phyloP scores from a whole-genome alignment of 2,329 filamentous ascomycete genomes.

The Fusarium napiforme region DNA sequence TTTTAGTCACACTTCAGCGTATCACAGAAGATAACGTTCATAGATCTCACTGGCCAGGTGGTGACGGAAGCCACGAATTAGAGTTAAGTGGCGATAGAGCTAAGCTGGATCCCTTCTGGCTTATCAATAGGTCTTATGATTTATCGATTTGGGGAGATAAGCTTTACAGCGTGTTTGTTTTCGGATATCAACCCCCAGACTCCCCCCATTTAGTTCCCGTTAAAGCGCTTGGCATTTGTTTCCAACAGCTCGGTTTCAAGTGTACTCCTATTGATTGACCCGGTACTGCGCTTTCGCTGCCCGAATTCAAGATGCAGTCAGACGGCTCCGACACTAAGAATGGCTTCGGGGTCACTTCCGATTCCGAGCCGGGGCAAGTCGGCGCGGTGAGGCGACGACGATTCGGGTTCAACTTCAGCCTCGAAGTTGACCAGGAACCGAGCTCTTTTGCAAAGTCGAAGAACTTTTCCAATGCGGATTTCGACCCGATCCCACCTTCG shows the following conservation, averaged over 20 bases:
- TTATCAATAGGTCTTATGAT: neutral
- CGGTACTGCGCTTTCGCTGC: neutral
- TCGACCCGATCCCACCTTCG: slow-evolving; percentile 5
- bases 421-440: slow-evolving; percentile 2
- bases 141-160: neutral
- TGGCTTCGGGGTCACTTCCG: slow-evolving; percentile 2
- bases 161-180: neutral
- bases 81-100: neutral
- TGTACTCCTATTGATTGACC: neutral
- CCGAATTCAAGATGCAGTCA: neutral
- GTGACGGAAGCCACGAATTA: neutral
- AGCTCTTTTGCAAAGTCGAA: slow-evolving; percentile 9
- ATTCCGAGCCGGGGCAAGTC: neutral
- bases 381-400: neutral
- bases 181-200: neutral
- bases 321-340: slow-evolving; percentile 4
- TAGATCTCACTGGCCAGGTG: neutral
- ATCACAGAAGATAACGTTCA: neutral
- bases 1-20: neutral
- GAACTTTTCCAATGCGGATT: slow-evolving; percentile 1
- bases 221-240: neutral
- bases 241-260: neutral
- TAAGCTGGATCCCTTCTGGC: neutral
- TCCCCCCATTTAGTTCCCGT: neutral
- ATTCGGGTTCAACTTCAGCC: slow-evolving; percentile 9